Evolutionary conservation across 768 basidiomycete genomes (phyloP), one percentile per base, ranked within the genome.

Genomic region (Lentinula edodes): DNA sequence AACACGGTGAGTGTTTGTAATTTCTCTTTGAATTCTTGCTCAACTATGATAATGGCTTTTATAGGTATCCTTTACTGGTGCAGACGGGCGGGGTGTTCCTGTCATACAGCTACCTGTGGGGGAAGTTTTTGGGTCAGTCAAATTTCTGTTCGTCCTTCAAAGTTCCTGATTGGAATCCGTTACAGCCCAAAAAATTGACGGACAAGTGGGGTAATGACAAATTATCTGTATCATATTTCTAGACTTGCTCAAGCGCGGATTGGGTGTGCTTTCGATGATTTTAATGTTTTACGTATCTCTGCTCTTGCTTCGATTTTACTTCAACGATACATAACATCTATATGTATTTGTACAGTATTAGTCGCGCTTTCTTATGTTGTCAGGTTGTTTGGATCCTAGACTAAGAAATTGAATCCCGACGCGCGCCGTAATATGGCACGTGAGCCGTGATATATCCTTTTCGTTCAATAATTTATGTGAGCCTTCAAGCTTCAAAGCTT

Each of bases 1-100:
- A 61, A 61, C 38, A 61, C 52, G 13, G 61, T 58, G 6, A 6
- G 58, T 52, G 8, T 12, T 9, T 10, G n/a, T 2, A 15, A 18
- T 20, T 10, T 12, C 34, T 36, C 34, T 54, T 9, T 13, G n/a
- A 9, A 56, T n/a, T 36, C 12, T 15, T 42, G 36, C n/a, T 41
- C 12, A 28, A 13, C n/a, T 15, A 7, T 56, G 1, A 16, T 32
- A 5, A 28, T 28, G 28, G 28, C 4, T 15, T 12, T 39, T 5
- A 12, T 8, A 56, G 54, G 54, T 59, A 18, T 34, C 45, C 7
- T 59, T 18, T 6, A 46, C 43, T 39, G 45, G 43, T 8, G 58
- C 58, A 13, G 58, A 59, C 18, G 43, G 58, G 28, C 58, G 32
- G 15, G 58, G 58, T 18, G 46, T 59, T 36, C 58, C 58, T 39